phyloP scores from a whole-genome alignment of 1,139 yeast species.

The Diutina siamensis region DNA sequence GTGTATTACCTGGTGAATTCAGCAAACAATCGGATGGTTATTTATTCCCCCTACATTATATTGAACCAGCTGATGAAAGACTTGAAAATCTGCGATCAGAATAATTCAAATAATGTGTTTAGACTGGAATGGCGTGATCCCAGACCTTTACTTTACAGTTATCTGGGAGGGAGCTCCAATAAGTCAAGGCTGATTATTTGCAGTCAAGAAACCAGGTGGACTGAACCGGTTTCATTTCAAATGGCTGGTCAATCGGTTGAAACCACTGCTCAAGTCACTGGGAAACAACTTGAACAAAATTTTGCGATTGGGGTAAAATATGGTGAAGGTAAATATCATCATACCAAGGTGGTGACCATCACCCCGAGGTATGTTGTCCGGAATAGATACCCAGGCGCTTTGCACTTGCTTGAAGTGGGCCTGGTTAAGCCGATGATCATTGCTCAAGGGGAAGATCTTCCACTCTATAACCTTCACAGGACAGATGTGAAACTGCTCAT shows the following conservation, averaged over 20 bases:
- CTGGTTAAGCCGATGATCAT: conserved; percentile 36
- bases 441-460: conserved; percentile 38
- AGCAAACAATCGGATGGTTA: conserved; percentile 48
- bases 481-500: conserved; percentile 40
- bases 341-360: conserved; percentile 68
- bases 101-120: neutral
- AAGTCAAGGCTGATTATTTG: neutral
- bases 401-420: conserved; percentile 64
- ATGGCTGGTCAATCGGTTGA: conserved; percentile 81
- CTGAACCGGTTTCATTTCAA: conserved; percentile 72
- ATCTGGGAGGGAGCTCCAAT: neutral
- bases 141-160: neutral
- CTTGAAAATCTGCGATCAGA: neutral
- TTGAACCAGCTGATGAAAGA: conserved; percentile 33
- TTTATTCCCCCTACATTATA: conserved; percentile 76
- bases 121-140: conserved; percentile 1
- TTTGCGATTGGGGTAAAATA: conserved; percentile 68
- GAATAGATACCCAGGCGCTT: conserved; percentile 44
- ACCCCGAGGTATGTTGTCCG: conserved; percentile 74
- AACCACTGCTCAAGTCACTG: conserved; percentile 44
- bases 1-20: conserved; percentile 45
- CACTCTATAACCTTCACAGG: conserved; percentile 54
- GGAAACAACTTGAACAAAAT: conserved; percentile 56
- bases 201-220: conserved; percentile 50
- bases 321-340: conserved; percentile 77